A percentile compares a stretch with the other conserved stretches of the same genome.
Conservation (phyloP, 305 asterid genomes). For the Caryopteris hybrid region DNA sequence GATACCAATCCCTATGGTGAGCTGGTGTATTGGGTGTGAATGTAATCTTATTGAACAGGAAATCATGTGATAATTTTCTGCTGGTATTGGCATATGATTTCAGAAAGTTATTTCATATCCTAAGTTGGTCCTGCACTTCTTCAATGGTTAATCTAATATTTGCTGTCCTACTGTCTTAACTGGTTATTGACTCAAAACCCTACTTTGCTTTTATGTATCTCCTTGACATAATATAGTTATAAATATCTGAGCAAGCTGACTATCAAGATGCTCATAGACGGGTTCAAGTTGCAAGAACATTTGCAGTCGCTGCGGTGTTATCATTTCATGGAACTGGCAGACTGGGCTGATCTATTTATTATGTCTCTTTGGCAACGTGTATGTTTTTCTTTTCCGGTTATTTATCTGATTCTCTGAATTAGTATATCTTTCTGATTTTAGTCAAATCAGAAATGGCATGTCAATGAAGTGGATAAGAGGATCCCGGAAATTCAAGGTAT, state of each 20-base stretch:
- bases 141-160: background rate
- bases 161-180: constrained; percentile 4
- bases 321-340: constrained; percentile 96
- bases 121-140: background rate
- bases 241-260: constrained; percentile 78
- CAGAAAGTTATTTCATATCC: constrained; percentile 5
- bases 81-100: constrained; percentile 9
- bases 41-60: background rate
- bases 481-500: constrained; percentile 85
- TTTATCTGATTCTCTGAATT: constrained; percentile 17
- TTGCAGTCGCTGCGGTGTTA: constrained; percentile 76
- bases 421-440: constrained; percentile 30
- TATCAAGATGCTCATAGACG: constrained; percentile 85
- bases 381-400: constrained; percentile 24
- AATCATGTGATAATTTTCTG: background rate
- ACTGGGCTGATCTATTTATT: constrained; percentile 96
- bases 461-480: constrained; percentile 70
- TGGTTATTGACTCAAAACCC: constrained; percentile 7
- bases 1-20: background rate
- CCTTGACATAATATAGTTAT: constrained; percentile 72
- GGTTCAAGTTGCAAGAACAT: constrained; percentile 87
- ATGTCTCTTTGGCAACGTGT: constrained; percentile 82
- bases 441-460: constrained; percentile 80
- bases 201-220: constrained; percentile 13
- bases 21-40: constrained; percentile 3